Percentiles rank a stretch among this genome's conserved stretches.
phyloP scores from a whole-genome alignment of 2,329 filamentous ascomycete genomes.

The Myriosclerotinia duriaeana region DNA sequence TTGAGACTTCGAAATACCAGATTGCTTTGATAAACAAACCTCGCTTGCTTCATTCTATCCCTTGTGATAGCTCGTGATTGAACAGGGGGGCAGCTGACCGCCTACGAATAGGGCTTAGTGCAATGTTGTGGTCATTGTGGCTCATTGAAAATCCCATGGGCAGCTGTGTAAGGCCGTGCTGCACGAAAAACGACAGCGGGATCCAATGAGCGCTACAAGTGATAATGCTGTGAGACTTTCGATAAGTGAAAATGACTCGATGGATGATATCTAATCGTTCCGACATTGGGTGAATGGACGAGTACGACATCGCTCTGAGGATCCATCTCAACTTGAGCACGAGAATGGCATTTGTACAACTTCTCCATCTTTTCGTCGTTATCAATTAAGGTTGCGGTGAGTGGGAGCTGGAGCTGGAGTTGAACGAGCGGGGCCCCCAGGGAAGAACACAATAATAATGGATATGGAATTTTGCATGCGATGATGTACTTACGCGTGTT shows the following conservation, averaged over 20 bases:
- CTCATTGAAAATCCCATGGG: slow-evolving; percentile 12
- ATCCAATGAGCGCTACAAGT: background rate
- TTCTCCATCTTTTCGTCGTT: slow-evolving; percentile 2
- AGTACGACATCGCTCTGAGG: background rate
- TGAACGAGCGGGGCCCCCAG: background rate
- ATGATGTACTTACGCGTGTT: slow-evolving; percentile 10
- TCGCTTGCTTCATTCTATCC: slow-evolving; percentile 14
- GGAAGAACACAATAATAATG: too few relatives aligned
- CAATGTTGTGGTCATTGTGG: background rate
- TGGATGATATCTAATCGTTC: background rate
- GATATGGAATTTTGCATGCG: background rate
- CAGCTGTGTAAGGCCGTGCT: background rate
- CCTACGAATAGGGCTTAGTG: slow-evolving; percentile 7
- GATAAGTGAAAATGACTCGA: background rate
- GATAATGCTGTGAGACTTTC: background rate
- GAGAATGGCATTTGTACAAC: background rate
- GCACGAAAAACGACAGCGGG: background rate
- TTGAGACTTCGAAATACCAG: background rate
- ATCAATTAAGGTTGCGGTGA: background rate
- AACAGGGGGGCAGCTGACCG: slow-evolving; percentile 16
- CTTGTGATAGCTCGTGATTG: slow-evolving; percentile 11
- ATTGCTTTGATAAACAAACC: slow-evolving; percentile 1
- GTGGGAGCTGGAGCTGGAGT: background rate
- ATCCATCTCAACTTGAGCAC: background rate
- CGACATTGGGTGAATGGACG: background rate